A percentile compares a stretch with the other conserved stretches of the same genome.
phyloP scores from a whole-genome alignment of 2,329 filamentous ascomycete species.

The Alternaria metachromatica region DNA sequence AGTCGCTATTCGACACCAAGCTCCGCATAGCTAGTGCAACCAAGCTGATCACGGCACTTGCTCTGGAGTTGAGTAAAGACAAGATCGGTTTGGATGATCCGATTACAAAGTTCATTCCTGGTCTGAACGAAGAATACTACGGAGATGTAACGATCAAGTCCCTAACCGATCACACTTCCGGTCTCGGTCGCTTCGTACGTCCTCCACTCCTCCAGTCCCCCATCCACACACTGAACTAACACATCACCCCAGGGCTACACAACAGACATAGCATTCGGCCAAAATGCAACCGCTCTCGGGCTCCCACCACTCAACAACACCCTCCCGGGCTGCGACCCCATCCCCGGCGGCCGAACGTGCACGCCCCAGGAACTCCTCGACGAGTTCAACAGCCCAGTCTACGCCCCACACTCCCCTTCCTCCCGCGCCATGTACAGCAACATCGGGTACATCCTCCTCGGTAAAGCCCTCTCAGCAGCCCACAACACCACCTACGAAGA shows the following conservation, averaged over 20 bases:
- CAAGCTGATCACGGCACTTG: slow-evolving; percentile 36
- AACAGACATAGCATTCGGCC: slow-evolving; percentile 26
- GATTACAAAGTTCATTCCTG: slow-evolving; percentile 33
- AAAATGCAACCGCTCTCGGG: slow-evolving; percentile 19
- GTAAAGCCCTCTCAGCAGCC: slow-evolving; percentile 27
- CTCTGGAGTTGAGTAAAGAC: slow-evolving; percentile 25
- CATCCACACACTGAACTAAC: not conserved
- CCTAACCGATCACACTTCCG: slow-evolving; percentile 32
- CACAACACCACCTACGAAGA: slow-evolving; percentile 27
- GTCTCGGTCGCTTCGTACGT: slow-evolving; percentile 28
- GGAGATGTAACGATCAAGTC: slow-evolving; percentile 28
- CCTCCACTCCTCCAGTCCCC: not conserved
- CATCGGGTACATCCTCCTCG: slow-evolving; percentile 33
- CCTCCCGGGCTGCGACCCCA: slow-evolving; percentile 31
- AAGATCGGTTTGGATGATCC: slow-evolving; percentile 30
- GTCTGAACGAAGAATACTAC: slow-evolving; percentile 21
- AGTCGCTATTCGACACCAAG: slow-evolving; percentile 23
- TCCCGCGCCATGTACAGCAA: slow-evolving; percentile 32
- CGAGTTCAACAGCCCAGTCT: slow-evolving; percentile 30
- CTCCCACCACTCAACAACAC: slow-evolving; percentile 23
- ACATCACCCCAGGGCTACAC: slow-evolving; percentile 22
- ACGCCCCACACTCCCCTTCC: slow-evolving; percentile 22
- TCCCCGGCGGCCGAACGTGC: slow-evolving; percentile 28
- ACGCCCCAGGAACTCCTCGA: slow-evolving; percentile 24
- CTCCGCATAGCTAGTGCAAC: slow-evolving; percentile 34